These are phyloP conservation scores for Podaxis mareebaensis DNA, from an alignment of 768 basidiomycete species.

Conservation along the genomic window DNA sequence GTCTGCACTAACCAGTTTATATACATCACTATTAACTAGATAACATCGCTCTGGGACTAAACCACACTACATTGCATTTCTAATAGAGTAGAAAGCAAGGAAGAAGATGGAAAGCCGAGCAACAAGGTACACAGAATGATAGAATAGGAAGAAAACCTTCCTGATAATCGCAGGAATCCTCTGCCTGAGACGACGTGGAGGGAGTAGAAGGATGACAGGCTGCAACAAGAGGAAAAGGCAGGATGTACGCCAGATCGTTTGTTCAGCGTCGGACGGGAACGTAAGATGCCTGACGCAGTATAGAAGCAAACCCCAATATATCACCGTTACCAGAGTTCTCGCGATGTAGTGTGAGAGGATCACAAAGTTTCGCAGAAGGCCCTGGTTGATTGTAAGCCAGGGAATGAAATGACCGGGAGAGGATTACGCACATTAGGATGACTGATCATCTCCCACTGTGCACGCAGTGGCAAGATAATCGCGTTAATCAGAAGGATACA, in stretches of 20 bases:
- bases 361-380: neutral
- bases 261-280: neutral
- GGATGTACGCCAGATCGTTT: neutral
- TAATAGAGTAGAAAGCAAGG: neutral
- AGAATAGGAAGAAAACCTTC: neutral
- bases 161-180: neutral
- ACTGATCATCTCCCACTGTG: neutral
- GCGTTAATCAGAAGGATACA: neutral
- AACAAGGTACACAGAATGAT: neutral
- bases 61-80: neutral
- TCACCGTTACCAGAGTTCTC: neutral
- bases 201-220: neutral
- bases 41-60: no score
- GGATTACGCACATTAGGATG: neutral
- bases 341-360: neutral
- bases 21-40: no score
- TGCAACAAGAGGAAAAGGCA: conserved; percentile 1
- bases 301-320: neutral
- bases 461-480: neutral
- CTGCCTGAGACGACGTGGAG: neutral
- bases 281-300: neutral
- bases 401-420: neutral
- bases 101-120: neutral
- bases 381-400: neutral
- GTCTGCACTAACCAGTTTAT: no score